Base-by-base conservation (phyloP, 1,284 basidiomycete species). In the Rhizoctonia solani region DNA sequence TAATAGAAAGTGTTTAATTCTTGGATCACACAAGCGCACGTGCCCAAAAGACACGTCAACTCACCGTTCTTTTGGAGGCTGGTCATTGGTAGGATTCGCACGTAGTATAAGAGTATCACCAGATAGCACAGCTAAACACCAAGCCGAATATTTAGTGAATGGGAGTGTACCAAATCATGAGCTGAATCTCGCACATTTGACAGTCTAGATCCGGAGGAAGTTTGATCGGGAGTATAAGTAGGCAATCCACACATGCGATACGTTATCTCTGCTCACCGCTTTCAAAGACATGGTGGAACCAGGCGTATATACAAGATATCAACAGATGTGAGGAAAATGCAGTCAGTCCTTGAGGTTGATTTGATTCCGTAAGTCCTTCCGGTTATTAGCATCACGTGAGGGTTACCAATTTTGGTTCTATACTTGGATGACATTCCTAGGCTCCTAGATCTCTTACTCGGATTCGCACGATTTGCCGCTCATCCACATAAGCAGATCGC, bases 91-190 rank as follows among this genome's bases (percentile, higher is more conserved):
- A 16, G 86, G 84, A 68, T 87, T 83, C 71, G 87, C 88, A 73
- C 92, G 86, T 69, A 95, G 80, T 68, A 94, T 83, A 66, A 96
- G 85, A 50, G 92, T 90, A 77, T 95, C 94, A 50, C 92, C 93
- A 59, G 92, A 95, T 72, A 92, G 84, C 72, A 92, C 92, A 75
- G 90, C 92, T 95, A 74, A 9, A 55, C 19, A 21, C 23, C 21
- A 49, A 16, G 39, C 25, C 23, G 13, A 42, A 61, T 32, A 41
- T 46, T 29, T 29, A 11, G 42, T 53, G 58, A 47, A n/a, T n/a
- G n/a, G 59, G 9, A 39, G 53, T 46, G 11, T 49, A 8, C 1
- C 30, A 27, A 47, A 52, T 41, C 9, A 14, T 3, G 14, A 14
- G n/a, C n/a, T 1, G 25, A 19, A 42, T 29, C 41, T 19, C 55